These are phyloP conservation scores for Bidens hawaiensis DNA, from an alignment of 140 eudicot genomes.

Conservation along the genomic window DNA sequence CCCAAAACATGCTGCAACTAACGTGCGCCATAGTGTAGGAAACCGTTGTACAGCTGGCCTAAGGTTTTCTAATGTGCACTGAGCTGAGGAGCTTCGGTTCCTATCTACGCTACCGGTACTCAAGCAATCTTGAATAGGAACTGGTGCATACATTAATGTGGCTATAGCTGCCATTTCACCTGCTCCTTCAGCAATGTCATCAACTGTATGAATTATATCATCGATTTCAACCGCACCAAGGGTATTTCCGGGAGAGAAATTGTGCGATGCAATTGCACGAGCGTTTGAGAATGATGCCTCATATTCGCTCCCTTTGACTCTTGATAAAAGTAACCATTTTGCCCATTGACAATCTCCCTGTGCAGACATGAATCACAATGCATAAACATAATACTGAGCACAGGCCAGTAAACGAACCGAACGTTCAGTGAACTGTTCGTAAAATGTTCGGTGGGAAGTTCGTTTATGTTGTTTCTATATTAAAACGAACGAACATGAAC, in stretches of 20 bases:
- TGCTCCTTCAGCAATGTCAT: constrained; percentile 98
- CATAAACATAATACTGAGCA: constrained; percentile 13
- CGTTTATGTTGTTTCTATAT: too few relatives aligned
- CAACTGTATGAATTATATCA: constrained; percentile 75
- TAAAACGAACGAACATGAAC: too few relatives aligned
- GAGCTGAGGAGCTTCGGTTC: constrained; percentile 71
- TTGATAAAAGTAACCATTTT: constrained; percentile 73
- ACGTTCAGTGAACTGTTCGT: too few relatives aligned
- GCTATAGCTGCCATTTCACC: constrained; percentile 97
- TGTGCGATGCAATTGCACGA: constrained; percentile 59
- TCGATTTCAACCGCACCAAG: constrained; percentile 56
- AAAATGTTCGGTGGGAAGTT: too few relatives aligned
- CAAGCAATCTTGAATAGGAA: constrained; percentile 87
- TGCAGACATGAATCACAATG: not conserved
- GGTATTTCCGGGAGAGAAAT: constrained; percentile 45
- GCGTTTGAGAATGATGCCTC: constrained; percentile 96
- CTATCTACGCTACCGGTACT: constrained; percentile 89
- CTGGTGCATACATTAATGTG: constrained; percentile 85
- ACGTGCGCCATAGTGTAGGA: constrained; percentile 90
- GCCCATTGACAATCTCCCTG: constrained; percentile 96
- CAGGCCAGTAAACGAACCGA: too few relatives aligned
- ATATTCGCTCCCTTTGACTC: constrained; percentile 82
- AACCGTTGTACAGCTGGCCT: constrained; percentile 87
- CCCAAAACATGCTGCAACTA: constrained; percentile 85
- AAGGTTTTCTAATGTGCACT: constrained; percentile 92